Evolutionary conservation across 768 basidiomycete genomes (phyloP), one percentile per base, ranked within the genome.

Genomic region (Russula vinacea): DNA sequence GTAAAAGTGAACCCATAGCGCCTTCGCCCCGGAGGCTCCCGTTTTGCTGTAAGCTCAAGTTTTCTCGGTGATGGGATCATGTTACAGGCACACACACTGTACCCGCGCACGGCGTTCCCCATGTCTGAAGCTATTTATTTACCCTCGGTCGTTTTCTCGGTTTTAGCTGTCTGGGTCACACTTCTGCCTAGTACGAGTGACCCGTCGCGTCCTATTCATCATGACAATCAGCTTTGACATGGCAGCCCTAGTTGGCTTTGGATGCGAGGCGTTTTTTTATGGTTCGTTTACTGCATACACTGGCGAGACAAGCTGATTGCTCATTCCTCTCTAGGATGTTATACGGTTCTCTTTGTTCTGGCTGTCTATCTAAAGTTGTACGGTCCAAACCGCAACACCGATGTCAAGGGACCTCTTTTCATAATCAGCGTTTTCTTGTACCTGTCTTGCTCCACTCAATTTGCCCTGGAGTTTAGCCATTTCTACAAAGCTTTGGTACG

Each of bases 191-290:
- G n/a, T 0, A 19, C 8, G 22, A 5, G 24, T 22, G 14, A 35
- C 11, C 24, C 57, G 16, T 24, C 14, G 1, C 40, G 32, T 50
- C 40, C 47, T 16, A 9, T 39, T 16, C 56, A 54, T 26, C 14
- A 76, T 74, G 73, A 39, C 39, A 33, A 72, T 76, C 45, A 60
- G 70, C 1, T 67, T 62, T 17, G 73, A 77, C 56, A 16, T 77
- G 1, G 72, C 77, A 42, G 73, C 73, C 10, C 65, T 79, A 51
- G 69, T 77, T 50, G 77, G 77, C 24, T 78, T 78, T 56, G 73
- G 60, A 1, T 75, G 72, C 65, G 78, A 79, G 62, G 70, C 75
- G 0, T 70, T 70, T 13, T 65, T 77, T 16, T 79, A 75, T 69
- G 78, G 78, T 77, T 35, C 37, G 67, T 64, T 0, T 26, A 26